These are phyloP conservation scores for Xylaria longipes DNA, from an alignment of 495 filamentous ascomycete genomes.

Conservation along the genomic window DNA sequence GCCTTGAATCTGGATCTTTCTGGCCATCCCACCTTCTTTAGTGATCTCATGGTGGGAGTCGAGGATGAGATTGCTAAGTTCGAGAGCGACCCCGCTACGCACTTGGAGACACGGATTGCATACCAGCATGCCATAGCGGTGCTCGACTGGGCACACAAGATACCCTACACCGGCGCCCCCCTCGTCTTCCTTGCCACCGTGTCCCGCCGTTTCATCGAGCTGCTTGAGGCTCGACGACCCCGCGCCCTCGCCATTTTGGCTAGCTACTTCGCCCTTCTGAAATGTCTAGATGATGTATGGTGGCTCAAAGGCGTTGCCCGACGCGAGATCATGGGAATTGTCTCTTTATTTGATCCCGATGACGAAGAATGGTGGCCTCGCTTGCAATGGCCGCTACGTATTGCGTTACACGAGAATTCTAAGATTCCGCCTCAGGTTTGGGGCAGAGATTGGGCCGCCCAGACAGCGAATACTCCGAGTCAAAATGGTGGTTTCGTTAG, in stretches of 20 bases:
- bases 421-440: slow-evolving; percentile 58
- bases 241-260: slow-evolving; percentile 61
- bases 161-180: slow-evolving; percentile 58
- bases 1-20: slow-evolving; percentile 57
- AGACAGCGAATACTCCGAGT: slow-evolving; percentile 43
- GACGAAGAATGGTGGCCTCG: slow-evolving; percentile 61
- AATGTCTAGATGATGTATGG: slow-evolving; percentile 59
- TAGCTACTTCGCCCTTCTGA: slow-evolving; percentile 63
- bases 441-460: slow-evolving; percentile 55
- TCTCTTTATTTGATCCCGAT: slow-evolving; percentile 55
- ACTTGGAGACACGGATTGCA: slow-evolving; percentile 51
- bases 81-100: slow-evolving; percentile 24
- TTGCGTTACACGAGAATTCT: slow-evolving; percentile 54
- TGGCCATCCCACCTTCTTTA: slow-evolving; percentile 54
- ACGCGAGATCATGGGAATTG: slow-evolving; percentile 61
- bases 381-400: slow-evolving; percentile 61
- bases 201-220: slow-evolving; percentile 61
- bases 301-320: slow-evolving; percentile 64
- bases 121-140: slow-evolving; percentile 63
- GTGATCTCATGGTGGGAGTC: slow-evolving; percentile 56
- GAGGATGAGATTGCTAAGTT: slow-evolving; percentile 54
- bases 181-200: slow-evolving; percentile 65
- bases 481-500: slow-evolving; percentile 40
- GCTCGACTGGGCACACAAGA: slow-evolving; percentile 64
- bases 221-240: slow-evolving; percentile 56